Conservation (phyloP, 1,284 basidiomycete species). For the Trichosporon coremiiforme region DNA sequence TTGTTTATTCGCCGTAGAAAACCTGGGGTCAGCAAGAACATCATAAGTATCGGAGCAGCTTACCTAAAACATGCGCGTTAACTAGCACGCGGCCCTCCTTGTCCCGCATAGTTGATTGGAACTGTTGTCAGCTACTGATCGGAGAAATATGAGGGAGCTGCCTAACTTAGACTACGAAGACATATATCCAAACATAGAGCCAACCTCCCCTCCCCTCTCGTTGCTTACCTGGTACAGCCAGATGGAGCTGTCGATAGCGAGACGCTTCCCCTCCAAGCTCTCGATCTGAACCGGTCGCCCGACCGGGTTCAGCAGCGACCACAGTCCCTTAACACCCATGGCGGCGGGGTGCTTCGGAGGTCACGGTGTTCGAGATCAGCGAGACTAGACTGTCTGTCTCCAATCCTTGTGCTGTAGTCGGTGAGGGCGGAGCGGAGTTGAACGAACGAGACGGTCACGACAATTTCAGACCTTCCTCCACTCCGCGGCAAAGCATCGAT, state of each 20-base stretch:
- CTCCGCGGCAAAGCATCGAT: neutral
- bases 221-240: conserved; percentile 76
- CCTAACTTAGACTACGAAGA: too few relatives aligned
- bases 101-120: conserved; percentile 98
- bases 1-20: conserved; percentile 92
- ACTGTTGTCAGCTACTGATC: conserved; percentile 64
- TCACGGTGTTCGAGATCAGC: neutral
- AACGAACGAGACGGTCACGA: neutral
- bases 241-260: conserved; percentile 98
- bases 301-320: conserved; percentile 86
- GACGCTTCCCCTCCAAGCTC: conserved; percentile 82
- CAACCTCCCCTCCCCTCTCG: too few relatives aligned
- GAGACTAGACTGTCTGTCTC: neutral
- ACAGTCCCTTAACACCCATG: conserved; percentile 95
- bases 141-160: too few relatives aligned
- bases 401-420: conserved; percentile 16
- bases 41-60: neutral
- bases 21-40: conserved; percentile 38
- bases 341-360: conserved; percentile 14
- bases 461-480: conserved; percentile 10
- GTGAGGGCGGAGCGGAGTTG: neutral
- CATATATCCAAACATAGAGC: too few relatives aligned
- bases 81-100: conserved; percentile 87
- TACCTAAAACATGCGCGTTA: conserved; percentile 91
- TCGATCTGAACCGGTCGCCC: conserved; percentile 89